Base-by-base conservation (phyloP, 169 alveolate species). In the Haemoproteus tartakovskyi region DNA sequence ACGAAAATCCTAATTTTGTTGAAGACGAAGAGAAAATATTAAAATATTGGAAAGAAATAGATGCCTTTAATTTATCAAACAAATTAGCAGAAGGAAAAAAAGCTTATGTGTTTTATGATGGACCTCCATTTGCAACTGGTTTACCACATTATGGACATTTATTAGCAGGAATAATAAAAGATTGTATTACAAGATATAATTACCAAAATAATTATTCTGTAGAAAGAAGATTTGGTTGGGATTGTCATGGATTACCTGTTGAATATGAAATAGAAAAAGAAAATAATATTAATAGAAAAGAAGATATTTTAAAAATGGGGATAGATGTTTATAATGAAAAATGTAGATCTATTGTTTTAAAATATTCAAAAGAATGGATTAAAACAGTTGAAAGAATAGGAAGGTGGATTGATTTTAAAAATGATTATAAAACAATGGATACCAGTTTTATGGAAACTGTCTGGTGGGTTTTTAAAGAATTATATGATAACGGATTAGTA, bases 61-160 rank as follows among this genome's bases (percentile, higher is more conserved):
- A 87, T 62, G 95, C 93, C 22, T 92, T 94, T 60, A 84, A 91
- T 21, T 83, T 88, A 26, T 78, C 92, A 51, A 62, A 86, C 22
- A 78, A 85, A 60, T 57, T 88, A 2, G 78, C 93, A 3, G 87
- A 94, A 62, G 94, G 93, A 12, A 87, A 81, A 18, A 97, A 98
- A 16, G 88, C 92, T 29, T 98, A 89, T 87, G 94, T 96, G 16
- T 98, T 98, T 89, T 97, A 96, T 90, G 99, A 98, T 62, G 99
- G 99, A 1, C 99, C 99, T 0, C 99, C 99, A 19, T 98, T 97
- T 80, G 99, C 99, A 46, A 98, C 99, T 0, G 99, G 99, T 8
- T 91, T 96, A 50, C 99, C 99, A 21, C 99, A 98, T 85, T 97
- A 98, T 86, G 99, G 99, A 5, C 99, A 98, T 90, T 93, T 98